Percentiles rank a stretch among this genome's conserved stretches.
phyloP scores from a whole-genome alignment of 23 red algal species.

The Gracilariopsis chorda region DNA sequence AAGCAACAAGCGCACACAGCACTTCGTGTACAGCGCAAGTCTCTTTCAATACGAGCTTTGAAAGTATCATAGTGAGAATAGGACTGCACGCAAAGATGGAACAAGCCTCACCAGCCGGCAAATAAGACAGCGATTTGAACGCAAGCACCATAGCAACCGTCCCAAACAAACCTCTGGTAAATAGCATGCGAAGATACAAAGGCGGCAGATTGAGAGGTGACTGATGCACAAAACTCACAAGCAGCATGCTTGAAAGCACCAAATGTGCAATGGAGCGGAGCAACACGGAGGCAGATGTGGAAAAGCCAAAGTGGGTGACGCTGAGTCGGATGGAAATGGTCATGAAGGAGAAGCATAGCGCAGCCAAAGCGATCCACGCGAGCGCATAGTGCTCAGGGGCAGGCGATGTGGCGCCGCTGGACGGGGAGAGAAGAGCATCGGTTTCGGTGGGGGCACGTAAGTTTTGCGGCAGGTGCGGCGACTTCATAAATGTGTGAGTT shows the following conservation, averaged over 20 bases:
- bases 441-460: no score
- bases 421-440: no score
- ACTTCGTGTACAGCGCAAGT: background rate
- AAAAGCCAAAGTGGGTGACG: background rate
- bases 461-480: no score
- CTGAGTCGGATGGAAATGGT: background rate
- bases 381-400: no score
- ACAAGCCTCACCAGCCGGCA: constrained; percentile 35
- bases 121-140: background rate
- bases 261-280: background rate
- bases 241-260: background rate
- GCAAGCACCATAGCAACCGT: constrained; percentile 9
- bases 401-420: no score
- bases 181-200: background rate
- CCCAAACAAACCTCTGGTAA: constrained; percentile 21
- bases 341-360: background rate
- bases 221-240: background rate
- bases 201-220: background rate
- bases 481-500: no score
- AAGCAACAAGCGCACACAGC: background rate
- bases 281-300: background rate
- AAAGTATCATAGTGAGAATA: constrained; percentile 27
- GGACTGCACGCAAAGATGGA: constrained; percentile 27
- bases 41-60: background rate
- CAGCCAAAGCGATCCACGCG: background rate